These are phyloP conservation scores for Ceratocystis albifundus DNA, from an alignment of 2,329 filamentous ascomycete species.

Conservation along the genomic window DNA sequence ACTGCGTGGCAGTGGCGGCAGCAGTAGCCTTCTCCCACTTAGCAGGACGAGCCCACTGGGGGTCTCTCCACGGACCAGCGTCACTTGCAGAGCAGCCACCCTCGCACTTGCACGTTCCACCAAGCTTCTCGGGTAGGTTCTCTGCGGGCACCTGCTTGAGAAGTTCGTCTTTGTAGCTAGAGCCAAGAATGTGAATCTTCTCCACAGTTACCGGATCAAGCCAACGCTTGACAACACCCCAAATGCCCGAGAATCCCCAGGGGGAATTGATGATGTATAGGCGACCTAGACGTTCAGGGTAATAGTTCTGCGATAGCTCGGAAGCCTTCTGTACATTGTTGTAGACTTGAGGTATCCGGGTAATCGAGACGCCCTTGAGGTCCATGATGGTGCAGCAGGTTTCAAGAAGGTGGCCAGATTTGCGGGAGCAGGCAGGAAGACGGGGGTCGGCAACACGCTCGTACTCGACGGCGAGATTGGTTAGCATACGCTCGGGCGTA, in stretches of 20 bases:
- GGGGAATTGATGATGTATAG: slow-evolving; percentile 97
- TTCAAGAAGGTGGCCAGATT: slow-evolving; percentile 78
- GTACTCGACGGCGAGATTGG: slow-evolving; percentile 95
- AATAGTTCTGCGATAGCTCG: slow-evolving; percentile 94
- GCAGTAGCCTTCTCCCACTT: slow-evolving; percentile 43
- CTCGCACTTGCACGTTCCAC: slow-evolving; percentile 68
- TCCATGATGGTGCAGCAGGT: slow-evolving; percentile 99
- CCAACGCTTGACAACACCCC: slow-evolving; percentile 80
- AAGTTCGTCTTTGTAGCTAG: slow-evolving; percentile 71
- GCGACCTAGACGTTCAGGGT: slow-evolving; percentile 90
- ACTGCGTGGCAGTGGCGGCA: slow-evolving; percentile 26
- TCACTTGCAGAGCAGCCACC: slow-evolving; percentile 82
- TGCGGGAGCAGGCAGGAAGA: slow-evolving; percentile 88
- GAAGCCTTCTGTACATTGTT: slow-evolving; percentile 76
- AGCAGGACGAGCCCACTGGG: slow-evolving; percentile 52
- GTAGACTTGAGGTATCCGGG: slow-evolving; percentile 73
- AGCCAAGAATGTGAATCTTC: slow-evolving; percentile 87
- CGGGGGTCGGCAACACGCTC: slow-evolving; percentile 90
- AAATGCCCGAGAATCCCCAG: slow-evolving; percentile 85
- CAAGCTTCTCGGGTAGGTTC: slow-evolving; percentile 79
- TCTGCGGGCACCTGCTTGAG: slow-evolving; percentile 74
- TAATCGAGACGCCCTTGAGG: slow-evolving; percentile 81
- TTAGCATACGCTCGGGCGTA: slow-evolving; percentile 84
- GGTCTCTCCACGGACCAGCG: slow-evolving; percentile 76
- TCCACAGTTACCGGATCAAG: slow-evolving; percentile 91